Conservation (phyloP, 805 yeast species). For the Clavispora carvajalis region DNA sequence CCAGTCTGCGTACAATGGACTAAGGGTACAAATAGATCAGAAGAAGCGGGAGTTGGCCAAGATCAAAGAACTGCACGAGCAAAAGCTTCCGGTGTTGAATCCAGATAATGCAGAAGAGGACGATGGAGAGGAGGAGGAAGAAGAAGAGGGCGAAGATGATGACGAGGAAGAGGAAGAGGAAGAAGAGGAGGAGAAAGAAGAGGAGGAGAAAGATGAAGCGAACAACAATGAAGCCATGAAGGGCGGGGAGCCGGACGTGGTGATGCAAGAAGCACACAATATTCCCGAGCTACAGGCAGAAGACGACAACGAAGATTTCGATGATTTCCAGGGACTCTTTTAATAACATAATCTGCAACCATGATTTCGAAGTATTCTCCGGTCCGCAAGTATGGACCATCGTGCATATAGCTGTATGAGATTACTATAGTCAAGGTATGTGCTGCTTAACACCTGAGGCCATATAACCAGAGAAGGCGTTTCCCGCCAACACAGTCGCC, state of each 20-base stretch:
- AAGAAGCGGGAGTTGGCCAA: conserved; percentile 35
- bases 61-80: conserved; percentile 13
- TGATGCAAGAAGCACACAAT: conserved; percentile 9
- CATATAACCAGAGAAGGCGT: too few relatives aligned
- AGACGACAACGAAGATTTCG: conserved; percentile 31
- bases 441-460: too few relatives aligned
- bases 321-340: conserved; percentile 26
- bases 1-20: conserved; percentile 69
- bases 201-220: conserved; percentile 40
- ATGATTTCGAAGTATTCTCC: too few relatives aligned
- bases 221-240: conserved; percentile 45
- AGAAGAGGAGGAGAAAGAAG: conserved; percentile 48
- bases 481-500: too few relatives aligned
- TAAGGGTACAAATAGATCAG: conserved; percentile 75
- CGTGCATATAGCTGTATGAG: too few relatives aligned
- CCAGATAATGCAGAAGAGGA: background rate
- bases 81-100: conserved; percentile 2
- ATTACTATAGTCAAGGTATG: too few relatives aligned
- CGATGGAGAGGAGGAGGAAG: conserved; percentile 14
- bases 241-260: conserved; percentile 46
- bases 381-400: too few relatives aligned
- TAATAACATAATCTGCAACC: too few relatives aligned
- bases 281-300: conserved; percentile 9
- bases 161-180: conserved; percentile 46
- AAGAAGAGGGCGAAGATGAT: conserved; percentile 48